phyloP scores from a whole-genome alignment of 2,329 filamentous ascomycete species.

The Cladophialophora yegresii region DNA sequence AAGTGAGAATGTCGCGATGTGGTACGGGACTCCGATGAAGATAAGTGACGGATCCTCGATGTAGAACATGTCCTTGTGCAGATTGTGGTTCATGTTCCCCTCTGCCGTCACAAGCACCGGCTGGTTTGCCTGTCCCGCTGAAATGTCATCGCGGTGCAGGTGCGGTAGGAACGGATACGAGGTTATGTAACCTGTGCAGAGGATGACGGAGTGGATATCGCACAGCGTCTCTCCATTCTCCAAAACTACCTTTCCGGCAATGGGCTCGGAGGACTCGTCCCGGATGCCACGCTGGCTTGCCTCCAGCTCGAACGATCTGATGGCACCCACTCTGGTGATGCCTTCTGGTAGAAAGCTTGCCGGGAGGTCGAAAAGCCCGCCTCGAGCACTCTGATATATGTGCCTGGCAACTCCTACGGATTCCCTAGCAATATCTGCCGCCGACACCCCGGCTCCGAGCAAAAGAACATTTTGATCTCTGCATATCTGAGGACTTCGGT shows the following conservation, averaged over 20 bases:
- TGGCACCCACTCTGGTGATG: constrained; percentile 55
- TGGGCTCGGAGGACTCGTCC: constrained; percentile 39
- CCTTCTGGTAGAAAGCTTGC: constrained; percentile 57
- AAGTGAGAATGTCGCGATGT: constrained; percentile 67
- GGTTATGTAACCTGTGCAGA: constrained; percentile 70
- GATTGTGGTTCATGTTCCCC: constrained; percentile 64
- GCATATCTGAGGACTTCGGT: constrained; percentile 51
- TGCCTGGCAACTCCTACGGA: constrained; percentile 49
- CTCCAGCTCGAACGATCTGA: constrained; percentile 50
- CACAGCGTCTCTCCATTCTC: constrained; percentile 56
- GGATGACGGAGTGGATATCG: constrained; percentile 62
- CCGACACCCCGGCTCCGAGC: constrained; percentile 59
- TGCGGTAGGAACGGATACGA: constrained; percentile 64
- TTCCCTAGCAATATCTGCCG: constrained; percentile 57
- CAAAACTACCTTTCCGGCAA: constrained; percentile 57
- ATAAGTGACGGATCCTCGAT: constrained; percentile 65
- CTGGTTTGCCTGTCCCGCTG: constrained; percentile 53
- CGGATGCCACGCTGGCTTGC: background rate
- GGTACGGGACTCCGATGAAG: constrained; percentile 67
- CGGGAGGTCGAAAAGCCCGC: constrained; percentile 62
- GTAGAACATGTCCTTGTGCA: constrained; percentile 72
- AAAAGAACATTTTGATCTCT: constrained; percentile 60
- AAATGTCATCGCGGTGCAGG: constrained; percentile 51
- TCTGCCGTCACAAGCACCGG: constrained; percentile 60
- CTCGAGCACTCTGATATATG: constrained; percentile 60